Evolutionary conservation across 352 stramenopile genomes (phyloP).

Genomic region (Thalassiosira mediterranea): DNA sequence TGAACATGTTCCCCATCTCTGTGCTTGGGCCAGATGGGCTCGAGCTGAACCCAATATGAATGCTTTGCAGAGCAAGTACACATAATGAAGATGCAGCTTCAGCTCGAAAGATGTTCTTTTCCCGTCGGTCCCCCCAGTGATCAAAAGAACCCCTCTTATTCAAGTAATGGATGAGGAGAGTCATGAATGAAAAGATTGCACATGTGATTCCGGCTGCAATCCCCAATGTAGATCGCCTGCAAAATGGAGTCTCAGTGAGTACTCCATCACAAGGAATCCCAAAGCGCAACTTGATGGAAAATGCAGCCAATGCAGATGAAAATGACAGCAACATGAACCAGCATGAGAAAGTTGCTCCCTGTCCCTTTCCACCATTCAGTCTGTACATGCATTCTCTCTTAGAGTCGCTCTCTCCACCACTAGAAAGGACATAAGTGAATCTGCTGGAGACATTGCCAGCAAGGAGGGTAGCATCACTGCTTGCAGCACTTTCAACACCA

Average conservation of each 20-base stretch:
- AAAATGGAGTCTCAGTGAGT: constrained; percentile 32
- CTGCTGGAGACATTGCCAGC: neutral
- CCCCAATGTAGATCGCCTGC: constrained; percentile 33
- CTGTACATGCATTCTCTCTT: constrained; percentile 9
- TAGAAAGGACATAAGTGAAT: neutral
- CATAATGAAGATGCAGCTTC: constrained; percentile 16
- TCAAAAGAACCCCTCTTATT: constrained; percentile 31
- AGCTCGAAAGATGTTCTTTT: constrained; percentile 25
- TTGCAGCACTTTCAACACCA: constrained; percentile 1
- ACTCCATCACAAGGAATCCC: constrained; percentile 16
- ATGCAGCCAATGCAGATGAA: constrained; percentile 37
- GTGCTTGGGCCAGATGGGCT: constrained; percentile 27
- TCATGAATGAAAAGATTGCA: constrained; percentile 16
- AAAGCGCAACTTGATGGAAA: constrained; percentile 18
- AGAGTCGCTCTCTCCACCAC: too few species aligned
- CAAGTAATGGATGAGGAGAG: constrained; percentile 29
- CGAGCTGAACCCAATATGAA: constrained; percentile 34
- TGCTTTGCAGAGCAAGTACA: constrained; percentile 22
- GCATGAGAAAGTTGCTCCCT: neutral
- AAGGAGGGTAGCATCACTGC: constrained; percentile 2
- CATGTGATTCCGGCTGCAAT: constrained; percentile 26
- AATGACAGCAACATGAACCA: constrained; percentile 47
- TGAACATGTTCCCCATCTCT: constrained; percentile 38
- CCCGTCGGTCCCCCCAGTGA: constrained; percentile 1
- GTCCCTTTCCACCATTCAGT: constrained; percentile 18